Evolutionary conservation across 257 asterid species (phyloP).

Genomic region (Avicennia marina): DNA sequence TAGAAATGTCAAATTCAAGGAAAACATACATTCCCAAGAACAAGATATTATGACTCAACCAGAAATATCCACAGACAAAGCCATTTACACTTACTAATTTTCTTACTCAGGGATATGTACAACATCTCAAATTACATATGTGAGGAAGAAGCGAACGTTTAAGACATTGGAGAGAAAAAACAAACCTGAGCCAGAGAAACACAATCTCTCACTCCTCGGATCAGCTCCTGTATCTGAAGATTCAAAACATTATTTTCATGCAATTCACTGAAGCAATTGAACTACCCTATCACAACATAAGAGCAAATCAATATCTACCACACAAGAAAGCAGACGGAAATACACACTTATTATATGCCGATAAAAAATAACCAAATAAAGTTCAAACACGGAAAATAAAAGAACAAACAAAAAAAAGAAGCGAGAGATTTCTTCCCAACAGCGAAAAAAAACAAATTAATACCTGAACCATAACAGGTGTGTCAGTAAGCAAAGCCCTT

Average conservation of each 20-base stretch:
- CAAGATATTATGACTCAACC: too few species aligned
- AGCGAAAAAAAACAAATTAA: not conserved
- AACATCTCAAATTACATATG: not conserved
- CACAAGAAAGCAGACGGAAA: too few species aligned
- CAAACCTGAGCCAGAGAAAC: constrained; percentile 97
- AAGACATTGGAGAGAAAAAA: constrained; percentile 45
- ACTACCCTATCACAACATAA: constrained; percentile 10
- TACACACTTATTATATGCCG: not conserved
- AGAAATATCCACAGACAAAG: too few species aligned
- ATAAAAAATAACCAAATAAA: not conserved
- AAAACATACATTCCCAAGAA: too few species aligned
- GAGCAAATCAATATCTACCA: constrained; percentile 10
- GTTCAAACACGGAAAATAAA: not conserved
- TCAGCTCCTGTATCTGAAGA: constrained; percentile 81
- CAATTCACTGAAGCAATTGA: constrained; percentile 2
- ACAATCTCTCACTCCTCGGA: constrained; percentile 68
- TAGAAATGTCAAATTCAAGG: too few species aligned
- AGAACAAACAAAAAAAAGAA: too few species aligned
- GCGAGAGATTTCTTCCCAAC: too few species aligned
- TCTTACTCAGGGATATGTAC: not conserved
- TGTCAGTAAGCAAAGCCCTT: constrained; percentile 76
- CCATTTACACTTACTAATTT: too few species aligned
- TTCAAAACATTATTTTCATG: constrained; percentile 20
- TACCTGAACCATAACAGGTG: constrained; percentile 97
- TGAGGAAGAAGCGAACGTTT: too few species aligned